Evolutionary conservation across 2,329 filamentous ascomycete genomes (phyloP).

Genomic region (Emydomyces testavorans): DNA sequence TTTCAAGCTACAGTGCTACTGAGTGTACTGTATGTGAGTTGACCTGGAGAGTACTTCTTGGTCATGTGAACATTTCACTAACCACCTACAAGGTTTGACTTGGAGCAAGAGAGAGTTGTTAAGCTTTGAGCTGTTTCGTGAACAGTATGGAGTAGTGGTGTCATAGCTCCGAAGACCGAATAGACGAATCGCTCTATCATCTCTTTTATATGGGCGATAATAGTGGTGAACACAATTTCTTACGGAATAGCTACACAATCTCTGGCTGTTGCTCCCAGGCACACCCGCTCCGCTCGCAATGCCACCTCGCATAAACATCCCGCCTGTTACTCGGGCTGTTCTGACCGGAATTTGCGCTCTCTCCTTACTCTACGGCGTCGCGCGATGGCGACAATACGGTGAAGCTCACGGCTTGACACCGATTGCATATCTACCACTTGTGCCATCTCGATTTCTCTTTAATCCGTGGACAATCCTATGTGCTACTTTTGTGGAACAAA

Average conservation of each 20-base stretch:
- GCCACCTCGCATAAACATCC: constrained; percentile 79
- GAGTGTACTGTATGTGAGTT: too few relatives aligned
- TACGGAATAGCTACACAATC: background rate
- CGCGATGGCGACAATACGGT: constrained; percentile 53
- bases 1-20: too few relatives aligned
- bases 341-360: constrained; percentile 64
- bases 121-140: background rate
- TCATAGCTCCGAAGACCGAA: background rate
- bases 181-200: too few relatives aligned
- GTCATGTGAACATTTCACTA: background rate
- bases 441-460: constrained; percentile 69
- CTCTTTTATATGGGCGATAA: constrained; percentile 2
- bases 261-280: background rate
- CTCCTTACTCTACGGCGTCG: constrained; percentile 65
- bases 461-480: constrained; percentile 91
- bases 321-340: constrained; percentile 74
- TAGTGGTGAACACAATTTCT: background rate
- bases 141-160: background rate
- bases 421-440: constrained; percentile 75
- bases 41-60: too few relatives aligned
- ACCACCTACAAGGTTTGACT: background rate
- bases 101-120: background rate
- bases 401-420: constrained; percentile 25
- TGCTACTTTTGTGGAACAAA: constrained; percentile 81
- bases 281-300: constrained; percentile 43